Conservation (phyloP, 805 yeast genomes). For the Saccharomycopsis oosterbeekiorum region DNA sequence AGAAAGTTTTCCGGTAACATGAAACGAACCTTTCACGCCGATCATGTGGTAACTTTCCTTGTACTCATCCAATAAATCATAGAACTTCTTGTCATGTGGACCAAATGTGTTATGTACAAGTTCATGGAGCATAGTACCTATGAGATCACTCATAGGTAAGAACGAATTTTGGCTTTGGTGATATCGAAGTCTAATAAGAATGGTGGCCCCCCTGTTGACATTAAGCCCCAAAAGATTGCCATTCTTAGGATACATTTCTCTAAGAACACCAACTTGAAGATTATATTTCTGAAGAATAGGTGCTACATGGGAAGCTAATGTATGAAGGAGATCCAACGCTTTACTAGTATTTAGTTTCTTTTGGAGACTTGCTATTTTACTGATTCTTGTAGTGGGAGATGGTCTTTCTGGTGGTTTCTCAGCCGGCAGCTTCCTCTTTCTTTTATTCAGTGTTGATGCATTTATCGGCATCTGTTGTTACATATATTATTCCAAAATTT, state of each 20-base stretch:
- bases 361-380: slow-evolving; percentile 36
- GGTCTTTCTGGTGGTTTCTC: not conserved
- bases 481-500: no score
- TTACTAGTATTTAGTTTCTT: slow-evolving; percentile 34
- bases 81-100: slow-evolving; percentile 70
- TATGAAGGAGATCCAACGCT: slow-evolving; percentile 53
- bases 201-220: slow-evolving; percentile 66
- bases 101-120: slow-evolving; percentile 72
- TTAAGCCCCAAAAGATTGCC: slow-evolving; percentile 66
- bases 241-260: slow-evolving; percentile 76
- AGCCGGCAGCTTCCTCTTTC: not conserved
- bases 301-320: slow-evolving; percentile 59
- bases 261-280: slow-evolving; percentile 54
- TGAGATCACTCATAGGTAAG: slow-evolving; percentile 50
- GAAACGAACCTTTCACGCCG: slow-evolving; percentile 33
- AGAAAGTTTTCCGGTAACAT: slow-evolving; percentile 40
- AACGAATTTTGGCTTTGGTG: slow-evolving; percentile 39
- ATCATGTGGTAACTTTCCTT: slow-evolving; percentile 38
- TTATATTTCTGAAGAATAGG: slow-evolving; percentile 66
- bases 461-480: not conserved
- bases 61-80: slow-evolving; percentile 51
- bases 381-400: slow-evolving; percentile 23
- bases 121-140: slow-evolving; percentile 86
- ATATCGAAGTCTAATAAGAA: slow-evolving; percentile 58
- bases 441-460: not conserved